Conservation (phyloP, 2,329 filamentous ascomycete species). For the Hysterium pulicare region DNA sequence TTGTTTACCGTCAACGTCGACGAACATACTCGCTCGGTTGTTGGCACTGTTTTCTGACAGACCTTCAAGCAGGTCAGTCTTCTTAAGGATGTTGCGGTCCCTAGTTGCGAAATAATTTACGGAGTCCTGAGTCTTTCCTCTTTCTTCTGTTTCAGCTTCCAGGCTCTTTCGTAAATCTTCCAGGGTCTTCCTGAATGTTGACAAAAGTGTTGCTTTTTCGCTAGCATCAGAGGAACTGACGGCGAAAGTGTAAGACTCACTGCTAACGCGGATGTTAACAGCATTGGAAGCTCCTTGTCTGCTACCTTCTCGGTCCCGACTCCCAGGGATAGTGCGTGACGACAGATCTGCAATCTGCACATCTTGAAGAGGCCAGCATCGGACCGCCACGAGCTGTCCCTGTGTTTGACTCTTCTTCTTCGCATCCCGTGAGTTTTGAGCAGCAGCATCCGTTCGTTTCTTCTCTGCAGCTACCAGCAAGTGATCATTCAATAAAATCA, state of each 20-base stretch:
- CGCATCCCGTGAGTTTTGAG: conserved; percentile 44
- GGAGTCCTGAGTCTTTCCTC: conserved; percentile 77
- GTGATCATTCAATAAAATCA: conserved; percentile 93
- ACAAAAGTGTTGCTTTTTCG: conserved; percentile 76
- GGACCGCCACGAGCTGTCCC: conserved; percentile 79
- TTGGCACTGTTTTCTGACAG: conserved; percentile 66
- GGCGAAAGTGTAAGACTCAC: conserved; percentile 91
- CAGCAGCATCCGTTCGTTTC: conserved; percentile 69
- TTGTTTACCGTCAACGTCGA: conserved; percentile 95
- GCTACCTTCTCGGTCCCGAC: conserved; percentile 41
- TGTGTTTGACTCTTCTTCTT: conserved; percentile 44
- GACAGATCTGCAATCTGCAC: conserved; percentile 90
- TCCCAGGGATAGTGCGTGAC: conserved; percentile 29
- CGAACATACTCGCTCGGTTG: conserved; percentile 69
- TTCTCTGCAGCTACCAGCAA: conserved; percentile 91
- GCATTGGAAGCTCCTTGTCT: conserved; percentile 77
- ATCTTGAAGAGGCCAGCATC: conserved; percentile 90
- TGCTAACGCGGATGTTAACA: conserved; percentile 84
- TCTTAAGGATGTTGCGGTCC: conserved; percentile 72
- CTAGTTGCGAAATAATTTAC: conserved; percentile 82
- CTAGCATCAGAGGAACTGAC: conserved; percentile 76
- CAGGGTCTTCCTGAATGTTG: conserved; percentile 87
- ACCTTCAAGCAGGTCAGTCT: conserved; percentile 75
- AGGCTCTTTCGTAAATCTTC: conserved; percentile 85
- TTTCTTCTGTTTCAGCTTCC: conserved; percentile 82